Percentiles rank a stretch among this genome's conserved stretches.
These are phyloP conservation scores for Thalassiosira profunda DNA, from an alignment of 108 stramenopile genomes.

Conservation along the genomic window DNA sequence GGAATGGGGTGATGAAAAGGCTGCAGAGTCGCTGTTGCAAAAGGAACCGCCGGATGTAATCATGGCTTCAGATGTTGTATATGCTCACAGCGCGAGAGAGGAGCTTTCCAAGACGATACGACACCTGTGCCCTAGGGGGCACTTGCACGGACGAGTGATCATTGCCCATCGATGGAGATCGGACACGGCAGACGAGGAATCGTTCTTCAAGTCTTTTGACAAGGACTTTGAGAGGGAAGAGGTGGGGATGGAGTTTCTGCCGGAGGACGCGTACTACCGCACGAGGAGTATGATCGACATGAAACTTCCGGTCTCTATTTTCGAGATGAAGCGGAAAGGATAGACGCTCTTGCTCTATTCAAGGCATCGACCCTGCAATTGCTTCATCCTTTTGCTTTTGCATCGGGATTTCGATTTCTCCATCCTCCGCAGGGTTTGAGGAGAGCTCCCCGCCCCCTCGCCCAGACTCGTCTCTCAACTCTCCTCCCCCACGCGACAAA, in stretches of 20 bases:
- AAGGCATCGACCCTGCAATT: too few species aligned
- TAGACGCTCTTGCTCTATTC: too few species aligned
- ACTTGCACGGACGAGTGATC: slow-evolving; percentile 7
- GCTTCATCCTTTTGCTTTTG: too few species aligned
- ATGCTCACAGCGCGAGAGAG: slow-evolving; percentile 24
- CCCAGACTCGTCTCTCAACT: too few species aligned
- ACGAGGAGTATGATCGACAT: slow-evolving; percentile 25
- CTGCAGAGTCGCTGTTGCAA: slow-evolving; percentile 1
- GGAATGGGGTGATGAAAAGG: slow-evolving; percentile 18
- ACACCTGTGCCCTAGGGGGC: slow-evolving; percentile 11
- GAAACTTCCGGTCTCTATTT: slow-evolving; percentile 18
- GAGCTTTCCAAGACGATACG: slow-evolving; percentile 15
- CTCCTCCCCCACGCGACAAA: too few species aligned
- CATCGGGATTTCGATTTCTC: too few species aligned
- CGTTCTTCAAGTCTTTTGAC: slow-evolving; percentile 22
- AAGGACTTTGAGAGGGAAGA: slow-evolving; percentile 18
- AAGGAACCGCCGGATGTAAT: slow-evolving; percentile 25
- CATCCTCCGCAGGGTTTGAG: too few species aligned
- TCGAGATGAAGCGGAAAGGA: slow-evolving; percentile 21
- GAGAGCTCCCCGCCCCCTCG: too few species aligned
- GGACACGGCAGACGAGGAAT: slow-evolving; percentile 10
- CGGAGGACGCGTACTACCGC: slow-evolving; percentile 14
- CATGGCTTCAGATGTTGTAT: slow-evolving; percentile 28
- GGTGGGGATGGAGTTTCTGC: slow-evolving; percentile 15
- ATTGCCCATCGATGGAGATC: slow-evolving; percentile 28